Conservation (phyloP, 495 filamentous ascomycete genomes). For the Astrothelium macrocarpum region DNA sequence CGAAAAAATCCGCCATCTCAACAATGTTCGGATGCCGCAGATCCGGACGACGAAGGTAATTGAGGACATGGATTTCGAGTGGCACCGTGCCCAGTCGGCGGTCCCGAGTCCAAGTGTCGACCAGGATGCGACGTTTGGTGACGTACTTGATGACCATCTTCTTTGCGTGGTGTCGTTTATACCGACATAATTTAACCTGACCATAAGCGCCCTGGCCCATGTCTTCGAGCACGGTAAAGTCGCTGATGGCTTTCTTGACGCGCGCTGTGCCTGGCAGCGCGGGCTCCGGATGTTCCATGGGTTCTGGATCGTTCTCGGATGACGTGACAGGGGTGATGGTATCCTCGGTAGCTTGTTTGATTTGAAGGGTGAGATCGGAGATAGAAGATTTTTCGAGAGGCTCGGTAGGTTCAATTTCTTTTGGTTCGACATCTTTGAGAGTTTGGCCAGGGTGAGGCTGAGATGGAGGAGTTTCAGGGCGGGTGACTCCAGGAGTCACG, state of each 20-base stretch:
- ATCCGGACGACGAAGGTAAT: conserved; percentile 82
- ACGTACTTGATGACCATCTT: conserved; percentile 97
- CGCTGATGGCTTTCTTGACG: conserved; percentile 69
- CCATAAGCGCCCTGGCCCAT: conserved; percentile 99
- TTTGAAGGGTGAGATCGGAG: conserved; percentile 62
- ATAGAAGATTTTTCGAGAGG: conserved; percentile 22
- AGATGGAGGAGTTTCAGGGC: conserved; percentile 55
- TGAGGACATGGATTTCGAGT: conserved; percentile 92
- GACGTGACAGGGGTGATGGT: not conserved
- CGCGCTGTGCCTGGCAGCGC: conserved; percentile 20
- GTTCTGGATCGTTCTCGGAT: conserved; percentile 33
- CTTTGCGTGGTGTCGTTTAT: conserved; percentile 62
- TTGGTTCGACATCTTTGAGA: conserved; percentile 27
- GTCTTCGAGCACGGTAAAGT: conserved; percentile 90
- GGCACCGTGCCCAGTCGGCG: conserved; percentile 91
- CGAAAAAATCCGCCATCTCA: conserved; percentile 98
- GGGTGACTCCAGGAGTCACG: conserved; percentile 49
- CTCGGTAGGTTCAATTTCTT: conserved; percentile 12
- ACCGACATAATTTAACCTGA: conserved; percentile 90
- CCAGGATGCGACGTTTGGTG: conserved; percentile 90
- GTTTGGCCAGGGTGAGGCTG: conserved; percentile 74
- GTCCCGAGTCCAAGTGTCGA: conserved; percentile 98
- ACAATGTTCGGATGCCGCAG: conserved; percentile 91
- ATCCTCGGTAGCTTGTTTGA: conserved; percentile 49
- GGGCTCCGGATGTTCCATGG: conserved; percentile 33